Base-by-base conservation (phyloP, 2,329 filamentous ascomycete species). In the Claviceps quebecensis region DNA sequence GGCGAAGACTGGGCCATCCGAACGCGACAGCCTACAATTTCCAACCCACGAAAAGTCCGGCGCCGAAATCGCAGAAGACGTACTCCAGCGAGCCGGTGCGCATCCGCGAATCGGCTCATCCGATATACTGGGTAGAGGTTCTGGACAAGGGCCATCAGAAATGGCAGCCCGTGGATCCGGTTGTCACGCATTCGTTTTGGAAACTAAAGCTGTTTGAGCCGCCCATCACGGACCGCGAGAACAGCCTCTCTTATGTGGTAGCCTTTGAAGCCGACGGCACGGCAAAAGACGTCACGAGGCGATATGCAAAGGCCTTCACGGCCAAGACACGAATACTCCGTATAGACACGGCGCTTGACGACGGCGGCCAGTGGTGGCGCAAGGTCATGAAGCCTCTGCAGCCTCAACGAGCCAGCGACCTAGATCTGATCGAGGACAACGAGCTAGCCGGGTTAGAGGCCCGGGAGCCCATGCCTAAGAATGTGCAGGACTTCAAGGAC, bases 41-140 rank as follows among this genome's bases (percentile, higher is more conserved):
- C 34, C 62, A 64, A 41, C 77, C 77, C 11, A 5, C n/a, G 16
- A 46, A 19, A 19, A 65, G 68, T 37, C 67, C 71, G 14, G 64
- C 67, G 11, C 71, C 65, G 1, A 57, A 58, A 1, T 56, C 63
- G 1, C 61, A 61, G n/a, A 59, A 59, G 40, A 57, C 56, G 26
- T 65, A 63, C 29, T 34, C 29, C 60, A 67, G 62, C 23, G 60
- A 57, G 49, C 68, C 62, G 11, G 70, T 68, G 50, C 68, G 62
- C 14, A 76, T 84, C 11, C 75, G 75, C 23, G 87, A 91, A 61
- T 90, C 88, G 0, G 67, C 78, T 0, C 87, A 84, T 60, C 93
- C 93, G 0, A 76, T 97, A 3, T 97, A 89, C 63, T 98, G 93
- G 93, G 84, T 96, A 0, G 93, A 98, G 68, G 83, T 87, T 3